Evolutionary conservation across 2,329 filamentous ascomycete species (phyloP).

Genomic region (Colletotrichum endophyticum): DNA sequence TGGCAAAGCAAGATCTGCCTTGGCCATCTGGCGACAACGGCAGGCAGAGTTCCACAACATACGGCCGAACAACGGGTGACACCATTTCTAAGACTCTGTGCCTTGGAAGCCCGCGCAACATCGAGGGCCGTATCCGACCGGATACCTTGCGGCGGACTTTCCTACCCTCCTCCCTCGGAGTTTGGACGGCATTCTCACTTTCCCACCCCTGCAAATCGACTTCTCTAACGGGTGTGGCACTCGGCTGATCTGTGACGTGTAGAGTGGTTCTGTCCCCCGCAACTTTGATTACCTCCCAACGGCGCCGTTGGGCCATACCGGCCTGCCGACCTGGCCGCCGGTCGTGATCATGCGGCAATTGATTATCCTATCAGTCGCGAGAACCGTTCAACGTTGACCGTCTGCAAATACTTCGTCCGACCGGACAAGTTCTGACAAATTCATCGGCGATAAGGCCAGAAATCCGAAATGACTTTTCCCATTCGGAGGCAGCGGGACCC

Average conservation of each 20-base stretch:
- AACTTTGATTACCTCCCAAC: background rate
- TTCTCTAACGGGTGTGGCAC: background rate
- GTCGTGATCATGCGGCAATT: background rate
- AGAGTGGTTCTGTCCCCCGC: slow-evolving; percentile 8
- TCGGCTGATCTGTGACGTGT: slow-evolving; percentile 3
- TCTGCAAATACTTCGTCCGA: background rate
- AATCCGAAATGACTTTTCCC: background rate
- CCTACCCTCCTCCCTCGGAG: background rate
- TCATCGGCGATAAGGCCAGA: background rate
- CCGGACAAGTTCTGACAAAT: background rate
- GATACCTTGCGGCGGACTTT: background rate
- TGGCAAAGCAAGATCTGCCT: background rate
- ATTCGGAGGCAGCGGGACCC: background rate
- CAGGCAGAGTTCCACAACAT: background rate
- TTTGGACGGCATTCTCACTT: background rate
- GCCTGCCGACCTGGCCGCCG: background rate
- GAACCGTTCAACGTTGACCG: background rate
- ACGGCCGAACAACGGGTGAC: background rate
- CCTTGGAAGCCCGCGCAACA: background rate
- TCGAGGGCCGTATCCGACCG: background rate
- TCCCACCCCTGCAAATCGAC: background rate
- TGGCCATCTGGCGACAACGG: background rate
- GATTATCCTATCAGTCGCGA: background rate
- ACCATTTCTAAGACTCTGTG: background rate
- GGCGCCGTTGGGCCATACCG: background rate